A percentile compares a stretch with the other conserved stretches of the same genome.
These are phyloP conservation scores for Boletus tomentosulus DNA, from an alignment of 768 basidiomycete species.

Conservation along the genomic window DNA sequence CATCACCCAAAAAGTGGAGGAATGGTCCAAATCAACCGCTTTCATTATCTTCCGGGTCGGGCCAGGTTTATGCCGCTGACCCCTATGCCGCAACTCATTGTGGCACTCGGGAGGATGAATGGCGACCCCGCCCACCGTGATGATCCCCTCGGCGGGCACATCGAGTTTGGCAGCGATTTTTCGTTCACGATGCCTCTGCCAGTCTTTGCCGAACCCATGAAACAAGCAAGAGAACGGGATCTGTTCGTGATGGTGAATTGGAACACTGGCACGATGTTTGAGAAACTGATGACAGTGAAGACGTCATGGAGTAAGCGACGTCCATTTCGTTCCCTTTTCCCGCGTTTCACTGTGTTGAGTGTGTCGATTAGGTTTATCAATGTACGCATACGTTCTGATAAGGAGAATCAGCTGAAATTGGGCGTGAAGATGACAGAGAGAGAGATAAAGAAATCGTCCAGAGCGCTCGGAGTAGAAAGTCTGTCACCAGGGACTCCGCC, in stretches of 20 bases:
- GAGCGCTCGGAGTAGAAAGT: background rate
- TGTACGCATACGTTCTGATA: background rate
- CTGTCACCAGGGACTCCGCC: background rate
- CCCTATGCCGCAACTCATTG: background rate
- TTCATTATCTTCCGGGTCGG: background rate
- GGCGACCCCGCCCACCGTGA: background rate
- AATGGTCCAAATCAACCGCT: background rate
- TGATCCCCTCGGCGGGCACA: background rate
- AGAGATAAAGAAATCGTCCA: background rate
- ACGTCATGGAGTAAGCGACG: background rate
- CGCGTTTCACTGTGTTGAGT: background rate
- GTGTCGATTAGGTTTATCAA: background rate
- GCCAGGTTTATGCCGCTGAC: background rate
- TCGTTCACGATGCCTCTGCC: background rate
- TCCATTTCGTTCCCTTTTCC: background rate
- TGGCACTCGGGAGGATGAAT: background rate
- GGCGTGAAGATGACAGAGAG: background rate
- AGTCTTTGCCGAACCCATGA: background rate
- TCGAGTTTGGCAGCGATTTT: background rate
- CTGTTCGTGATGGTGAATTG: background rate
- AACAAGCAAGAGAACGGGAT: background rate
- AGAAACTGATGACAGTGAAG: background rate
- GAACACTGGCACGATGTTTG: background rate
- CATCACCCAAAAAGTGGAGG: background rate
- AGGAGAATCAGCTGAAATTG: background rate